Percentiles rank a stretch among this genome's conserved stretches.
Conservation (phyloP, 208 protist genomes). For the Trypanosoma melophagium region DNA sequence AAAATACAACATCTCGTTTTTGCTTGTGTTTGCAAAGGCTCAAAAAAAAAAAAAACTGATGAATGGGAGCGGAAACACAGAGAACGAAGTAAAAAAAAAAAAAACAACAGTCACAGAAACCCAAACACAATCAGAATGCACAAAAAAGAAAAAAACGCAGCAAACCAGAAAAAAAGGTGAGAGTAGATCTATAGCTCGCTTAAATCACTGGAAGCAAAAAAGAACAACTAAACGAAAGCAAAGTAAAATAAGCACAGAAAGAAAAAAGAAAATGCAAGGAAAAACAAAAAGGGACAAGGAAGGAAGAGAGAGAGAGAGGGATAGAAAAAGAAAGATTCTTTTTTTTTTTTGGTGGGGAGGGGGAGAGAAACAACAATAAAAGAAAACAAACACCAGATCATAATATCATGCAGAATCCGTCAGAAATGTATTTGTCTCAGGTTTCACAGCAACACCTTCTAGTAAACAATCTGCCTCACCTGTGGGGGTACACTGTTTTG, state of each 20-base stretch:
- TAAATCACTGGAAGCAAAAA: not conserved
- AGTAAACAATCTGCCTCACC: slow-evolving; percentile 19
- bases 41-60: too few relatives aligned
- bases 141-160: too few relatives aligned
- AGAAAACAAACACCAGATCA: not conserved
- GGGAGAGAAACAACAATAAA: not conserved
- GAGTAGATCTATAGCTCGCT: not conserved
- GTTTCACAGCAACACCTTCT: not conserved
- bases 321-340: not conserved
- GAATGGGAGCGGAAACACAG: too few relatives aligned
- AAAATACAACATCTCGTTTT: too few relatives aligned
- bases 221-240: not conserved
- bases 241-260: not conserved
- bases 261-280: not conserved
- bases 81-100: too few relatives aligned
- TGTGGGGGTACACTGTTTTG: slow-evolving; percentile 6
- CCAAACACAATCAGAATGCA: too few relatives aligned
- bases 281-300: not conserved
- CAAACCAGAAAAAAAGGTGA: slow-evolving; percentile 7
- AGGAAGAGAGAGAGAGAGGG: not conserved
- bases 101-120: too few relatives aligned
- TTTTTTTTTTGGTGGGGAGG: too few relatives aligned
- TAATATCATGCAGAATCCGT: slow-evolving; percentile 17
- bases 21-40: too few relatives aligned
- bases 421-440: slow-evolving; percentile 25